Evolutionary conservation across 169 alveolate genomes (phyloP), one percentile per base, ranked within the genome.

Genomic region (Sarcocystis neurona): DNA sequence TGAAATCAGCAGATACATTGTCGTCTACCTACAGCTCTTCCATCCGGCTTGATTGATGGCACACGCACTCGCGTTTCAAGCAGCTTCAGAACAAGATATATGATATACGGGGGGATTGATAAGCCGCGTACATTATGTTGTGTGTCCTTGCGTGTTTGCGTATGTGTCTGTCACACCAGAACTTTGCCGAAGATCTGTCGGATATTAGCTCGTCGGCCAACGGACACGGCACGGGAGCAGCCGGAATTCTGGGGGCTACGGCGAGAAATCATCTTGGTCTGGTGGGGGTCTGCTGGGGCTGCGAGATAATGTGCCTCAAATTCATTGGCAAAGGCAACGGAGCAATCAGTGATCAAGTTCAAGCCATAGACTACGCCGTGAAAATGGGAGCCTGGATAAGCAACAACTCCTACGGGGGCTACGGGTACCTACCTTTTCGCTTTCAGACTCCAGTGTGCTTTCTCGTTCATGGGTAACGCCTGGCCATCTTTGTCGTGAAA

Each of bases 141-240:
- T n/a, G n/a, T n/a, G n/a, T n/a, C n/a, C n/a, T n/a, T n/a, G n/a
- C n/a, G n/a, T n/a, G n/a, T n/a, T n/a, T n/a, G n/a, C n/a, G n/a
- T n/a, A n/a, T n/a, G n/a, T n/a, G n/a, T n/a, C n/a, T n/a, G n/a
- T n/a, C 34, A 0, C 78, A 6, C 1, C 56, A 88, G 92, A 82
- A 88, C 30, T 88, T 88, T 34, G 92, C 75, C 44, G 18, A 34
- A 6, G 88, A 93, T 78, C 87, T 75, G 44, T 80, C 82, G 30
- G 94, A 91, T 53, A 70, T 91, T n/a, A 92, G 93, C 41, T 77
- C 93, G 34, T 2, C 90, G 53, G 86, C 90, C 48, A 89, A 80
- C 43, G 95, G 95, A 43, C 95, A 93, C 50, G 95, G 95, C 4
- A 93, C 95, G 2, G 95, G 88, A 23, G 86, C 92, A 70, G 95